Evolutionary conservation across 805 yeast genomes (phyloP).

Genomic region (Candida nonsorbophila): DNA sequence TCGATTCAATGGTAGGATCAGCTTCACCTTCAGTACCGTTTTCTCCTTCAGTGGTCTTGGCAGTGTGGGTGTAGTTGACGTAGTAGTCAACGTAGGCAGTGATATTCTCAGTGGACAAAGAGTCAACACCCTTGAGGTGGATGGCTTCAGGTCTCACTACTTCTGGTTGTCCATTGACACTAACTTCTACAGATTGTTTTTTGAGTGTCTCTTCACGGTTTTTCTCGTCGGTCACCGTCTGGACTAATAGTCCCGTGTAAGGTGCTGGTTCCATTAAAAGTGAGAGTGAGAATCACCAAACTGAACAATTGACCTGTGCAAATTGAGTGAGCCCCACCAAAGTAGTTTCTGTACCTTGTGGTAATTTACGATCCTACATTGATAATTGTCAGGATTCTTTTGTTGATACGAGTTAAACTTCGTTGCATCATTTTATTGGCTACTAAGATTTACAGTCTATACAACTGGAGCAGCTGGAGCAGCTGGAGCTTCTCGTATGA

Average conservation of each 20-base stretch:
- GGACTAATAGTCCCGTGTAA: slow-evolving; percentile 38
- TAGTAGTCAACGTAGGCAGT: slow-evolving; percentile 49
- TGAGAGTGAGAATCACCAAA: too few relatives aligned
- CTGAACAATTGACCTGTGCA: too few relatives aligned
- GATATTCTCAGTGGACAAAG: slow-evolving; percentile 55
- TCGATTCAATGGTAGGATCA: slow-evolving; percentile 10
- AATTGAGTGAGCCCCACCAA: too few relatives aligned
- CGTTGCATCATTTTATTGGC: too few relatives aligned
- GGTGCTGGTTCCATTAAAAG: slow-evolving; percentile 28
- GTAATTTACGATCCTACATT: too few relatives aligned
- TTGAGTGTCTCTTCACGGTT: slow-evolving; percentile 22
- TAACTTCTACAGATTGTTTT: slow-evolving; percentile 27
- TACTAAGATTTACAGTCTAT: too few relatives aligned
- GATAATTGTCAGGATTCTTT: too few relatives aligned
- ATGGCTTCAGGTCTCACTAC: slow-evolving; percentile 43
- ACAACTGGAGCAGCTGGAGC: too few relatives aligned
- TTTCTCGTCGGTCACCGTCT: slow-evolving; percentile 34
- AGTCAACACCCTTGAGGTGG: slow-evolving; percentile 57
- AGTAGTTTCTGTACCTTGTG: too few relatives aligned
- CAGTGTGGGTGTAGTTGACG: slow-evolving; percentile 24
- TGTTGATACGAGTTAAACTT: too few relatives aligned
- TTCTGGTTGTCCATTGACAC: slow-evolving; percentile 25
- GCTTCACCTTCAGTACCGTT: slow-evolving; percentile 11
- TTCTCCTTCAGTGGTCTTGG: slow-evolving; percentile 10
- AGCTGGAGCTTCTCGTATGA: slow-evolving; percentile 49